Evolutionary conservation across 176 grass and related monocot species (phyloP).

Genomic region (Ananas comosus): DNA sequence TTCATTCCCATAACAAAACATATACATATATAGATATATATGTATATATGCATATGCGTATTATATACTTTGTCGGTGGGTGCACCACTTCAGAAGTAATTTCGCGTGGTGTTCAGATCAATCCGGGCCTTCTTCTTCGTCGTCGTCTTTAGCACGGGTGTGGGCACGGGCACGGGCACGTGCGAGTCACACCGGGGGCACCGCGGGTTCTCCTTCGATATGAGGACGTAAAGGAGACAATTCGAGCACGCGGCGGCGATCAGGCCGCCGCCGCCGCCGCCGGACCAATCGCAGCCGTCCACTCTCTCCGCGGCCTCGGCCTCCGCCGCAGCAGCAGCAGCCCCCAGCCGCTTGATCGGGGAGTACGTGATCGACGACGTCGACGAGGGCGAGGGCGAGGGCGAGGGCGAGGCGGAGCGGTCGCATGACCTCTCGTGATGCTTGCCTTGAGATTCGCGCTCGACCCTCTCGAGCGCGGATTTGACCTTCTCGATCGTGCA

Average conservation of each 20-base stretch:
- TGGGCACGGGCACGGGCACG: constrained; percentile 31
- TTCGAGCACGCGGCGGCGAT: constrained; percentile 77
- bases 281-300: constrained; percentile 52
- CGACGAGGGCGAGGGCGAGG: constrained; percentile 32
- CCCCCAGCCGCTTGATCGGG: constrained; percentile 39
- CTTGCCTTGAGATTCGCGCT: constrained; percentile 50
- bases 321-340: neutral
- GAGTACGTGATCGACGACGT: constrained; percentile 60
- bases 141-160: neutral
- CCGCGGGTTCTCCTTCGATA: constrained; percentile 61
- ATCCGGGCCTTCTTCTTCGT: constrained; percentile 56
- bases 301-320: constrained; percentile 31
- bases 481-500: constrained; percentile 86
- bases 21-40: too few relatives aligned
- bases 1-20: too few relatives aligned
- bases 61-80: neutral
- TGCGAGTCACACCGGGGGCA: constrained; percentile 76
- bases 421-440: neutral
- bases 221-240: constrained; percentile 91
- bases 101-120: constrained; percentile 33
- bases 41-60: too few relatives aligned
- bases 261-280: constrained; percentile 33
- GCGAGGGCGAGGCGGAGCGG: constrained; percentile 15
- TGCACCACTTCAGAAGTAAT: constrained; percentile 20
- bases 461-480: constrained; percentile 64